Conservation (phyloP, 257 asterid genomes). For the Jacaranda copaia region DNA sequence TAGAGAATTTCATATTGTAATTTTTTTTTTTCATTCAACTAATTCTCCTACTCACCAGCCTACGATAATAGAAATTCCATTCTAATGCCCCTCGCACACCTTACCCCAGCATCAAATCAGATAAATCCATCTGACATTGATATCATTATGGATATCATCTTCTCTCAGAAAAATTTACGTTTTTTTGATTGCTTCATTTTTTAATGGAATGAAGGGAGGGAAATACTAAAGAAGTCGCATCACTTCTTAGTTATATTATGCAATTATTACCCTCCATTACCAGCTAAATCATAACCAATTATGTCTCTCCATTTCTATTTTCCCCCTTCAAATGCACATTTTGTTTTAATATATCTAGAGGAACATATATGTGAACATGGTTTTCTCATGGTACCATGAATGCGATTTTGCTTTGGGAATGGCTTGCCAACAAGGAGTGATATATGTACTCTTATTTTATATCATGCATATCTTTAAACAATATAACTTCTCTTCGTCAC, state of each 20-base stretch:
- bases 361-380: not conserved
- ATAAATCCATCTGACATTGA: slow-evolving; percentile 8
- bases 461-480: not conserved
- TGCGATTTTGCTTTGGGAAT: not conserved
- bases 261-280: slow-evolving; percentile 11
- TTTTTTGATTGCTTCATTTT: not conserved
- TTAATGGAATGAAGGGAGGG: slow-evolving; percentile 1
- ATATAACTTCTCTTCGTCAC: not conserved
- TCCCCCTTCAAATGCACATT: not conserved
- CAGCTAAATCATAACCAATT: not conserved
- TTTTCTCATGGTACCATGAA: not conserved
- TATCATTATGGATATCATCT: slow-evolving; percentile 17
- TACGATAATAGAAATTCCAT: not conserved
- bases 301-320: not conserved
- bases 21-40: not conserved
- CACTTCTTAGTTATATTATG: slow-evolving; percentile 11
- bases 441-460: not conserved
- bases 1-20: not conserved
- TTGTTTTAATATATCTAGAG: not conserved
- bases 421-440: not conserved
- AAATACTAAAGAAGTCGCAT: not conserved
- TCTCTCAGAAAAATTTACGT: slow-evolving; percentile 19
- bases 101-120: slow-evolving; percentile 19
- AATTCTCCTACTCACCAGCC: slow-evolving; percentile 12
- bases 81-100: not conserved